Evolutionary conservation across 257 asterid genomes (phyloP).

Genomic region (Solanum habrochaites): DNA sequence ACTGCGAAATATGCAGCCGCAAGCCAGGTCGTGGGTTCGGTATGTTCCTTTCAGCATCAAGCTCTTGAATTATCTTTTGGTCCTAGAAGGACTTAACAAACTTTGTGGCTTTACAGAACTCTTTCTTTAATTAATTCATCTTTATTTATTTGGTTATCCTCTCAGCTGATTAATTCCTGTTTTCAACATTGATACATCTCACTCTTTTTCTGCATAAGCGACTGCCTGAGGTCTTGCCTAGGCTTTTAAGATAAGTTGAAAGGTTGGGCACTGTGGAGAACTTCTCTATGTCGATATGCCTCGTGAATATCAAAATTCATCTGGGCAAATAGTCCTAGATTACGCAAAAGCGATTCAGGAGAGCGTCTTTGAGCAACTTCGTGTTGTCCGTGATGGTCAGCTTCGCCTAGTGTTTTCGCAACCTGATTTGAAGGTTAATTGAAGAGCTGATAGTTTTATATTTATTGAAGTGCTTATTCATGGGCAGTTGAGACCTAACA

Average conservation of each 20-base stretch:
- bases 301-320: slow-evolving; percentile 76
- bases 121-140: neutral
- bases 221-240: slow-evolving; percentile 87
- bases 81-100: neutral
- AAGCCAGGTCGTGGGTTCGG: slow-evolving; percentile 99
- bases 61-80: neutral
- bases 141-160: neutral
- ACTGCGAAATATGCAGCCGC: slow-evolving; percentile 92
- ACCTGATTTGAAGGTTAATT: slow-evolving; percentile 76
- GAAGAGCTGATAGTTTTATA: neutral
- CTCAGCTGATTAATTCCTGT: neutral
- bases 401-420: slow-evolving; percentile 73
- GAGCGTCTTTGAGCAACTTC: slow-evolving; percentile 92
- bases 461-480: neutral
- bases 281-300: slow-evolving; percentile 97
- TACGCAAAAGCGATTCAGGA: slow-evolving; percentile 95
- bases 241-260: slow-evolving; percentile 82
- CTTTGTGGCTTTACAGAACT: neutral
- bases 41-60: slow-evolving; percentile 9
- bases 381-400: slow-evolving; percentile 98
- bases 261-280: slow-evolving; percentile 92
- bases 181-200: slow-evolving; percentile 3
- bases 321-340: slow-evolving; percentile 90
- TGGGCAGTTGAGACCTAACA: neutral
- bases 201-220: slow-evolving; percentile 58